A percentile compares a stretch with the other conserved stretches of the same genome.
phyloP scores from a whole-genome alignment of 2,329 filamentous ascomycete genomes.

The Aspergillus sp. region DNA sequence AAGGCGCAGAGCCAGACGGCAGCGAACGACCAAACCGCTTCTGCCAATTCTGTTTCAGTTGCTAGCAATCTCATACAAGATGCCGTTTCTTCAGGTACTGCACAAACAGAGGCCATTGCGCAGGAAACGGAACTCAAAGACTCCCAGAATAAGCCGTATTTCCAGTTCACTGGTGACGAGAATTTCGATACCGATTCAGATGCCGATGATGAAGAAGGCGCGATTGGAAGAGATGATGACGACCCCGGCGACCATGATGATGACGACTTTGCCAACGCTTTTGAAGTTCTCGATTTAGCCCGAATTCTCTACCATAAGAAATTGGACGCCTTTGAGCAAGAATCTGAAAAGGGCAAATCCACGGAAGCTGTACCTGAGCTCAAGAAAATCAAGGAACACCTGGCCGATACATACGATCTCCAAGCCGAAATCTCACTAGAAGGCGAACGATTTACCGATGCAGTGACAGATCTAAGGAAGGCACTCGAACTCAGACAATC shows the following conservation, averaged over 20 bases:
- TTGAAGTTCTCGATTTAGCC: slow-evolving; percentile 63
- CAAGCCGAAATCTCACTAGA: slow-evolving; percentile 96
- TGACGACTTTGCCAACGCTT: slow-evolving; percentile 64
- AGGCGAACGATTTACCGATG: slow-evolving; percentile 86
- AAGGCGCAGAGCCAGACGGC: slow-evolving; percentile 57
- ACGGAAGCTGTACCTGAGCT: slow-evolving; percentile 40
- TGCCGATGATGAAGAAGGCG: slow-evolving; percentile 43
- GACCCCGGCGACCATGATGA: slow-evolving; percentile 62
- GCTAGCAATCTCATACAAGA: slow-evolving; percentile 26
- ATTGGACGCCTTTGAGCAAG: slow-evolving; percentile 50
- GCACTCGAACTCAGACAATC: slow-evolving; percentile 76
- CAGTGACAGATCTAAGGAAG: slow-evolving; percentile 78
- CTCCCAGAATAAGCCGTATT: slow-evolving; percentile 61
- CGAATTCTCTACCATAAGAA: slow-evolving; percentile 60
- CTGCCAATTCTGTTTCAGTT: slow-evolving; percentile 16
- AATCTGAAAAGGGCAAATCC: slow-evolving; percentile 51
- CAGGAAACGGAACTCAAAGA: slow-evolving; percentile 16
- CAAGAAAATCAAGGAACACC: slow-evolving; percentile 73
- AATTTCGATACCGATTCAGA: slow-evolving; percentile 78
- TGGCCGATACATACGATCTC: slow-evolving; percentile 90
- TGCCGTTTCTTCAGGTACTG: slow-evolving; percentile 23
- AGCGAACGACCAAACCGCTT: slow-evolving; percentile 41
- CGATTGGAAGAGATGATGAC: slow-evolving; percentile 52
- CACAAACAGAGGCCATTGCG: slow-evolving; percentile 15
- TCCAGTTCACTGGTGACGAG: slow-evolving; percentile 92